Percentiles rank a stretch among this genome's conserved stretches.
Conservation (phyloP, 1,139 yeast genomes). For the Lodderomyces elongisporus region DNA sequence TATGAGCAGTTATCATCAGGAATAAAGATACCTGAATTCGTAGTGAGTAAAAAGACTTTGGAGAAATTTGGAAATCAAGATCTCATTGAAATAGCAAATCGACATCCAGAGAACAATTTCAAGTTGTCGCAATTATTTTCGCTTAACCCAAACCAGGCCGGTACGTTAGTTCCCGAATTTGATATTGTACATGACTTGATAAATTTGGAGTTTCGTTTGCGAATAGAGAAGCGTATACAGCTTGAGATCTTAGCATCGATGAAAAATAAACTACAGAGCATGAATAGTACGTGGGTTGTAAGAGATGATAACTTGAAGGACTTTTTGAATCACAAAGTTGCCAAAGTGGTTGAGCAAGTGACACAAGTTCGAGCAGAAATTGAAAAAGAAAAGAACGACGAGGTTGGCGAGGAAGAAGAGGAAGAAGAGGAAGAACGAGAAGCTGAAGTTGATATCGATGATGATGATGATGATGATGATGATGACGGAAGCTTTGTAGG, state of each 20-base stretch:
- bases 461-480: constrained; percentile 10
- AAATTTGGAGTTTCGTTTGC: constrained; percentile 30
- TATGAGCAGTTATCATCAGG: constrained; percentile 22
- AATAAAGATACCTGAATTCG: constrained; percentile 27
- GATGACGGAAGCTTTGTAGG: constrained; percentile 2
- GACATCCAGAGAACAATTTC: constrained; percentile 12
- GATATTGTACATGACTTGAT: constrained; percentile 27
- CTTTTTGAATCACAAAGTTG: constrained; percentile 31
- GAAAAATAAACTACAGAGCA: constrained; percentile 26
- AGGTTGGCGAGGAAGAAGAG: constrained; percentile 11
- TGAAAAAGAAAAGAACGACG: constrained; percentile 12
- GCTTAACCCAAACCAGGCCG: constrained; percentile 19
- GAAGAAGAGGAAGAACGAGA: constrained; percentile 7
- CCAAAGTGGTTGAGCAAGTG: constrained; percentile 26
- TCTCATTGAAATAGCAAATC: constrained; percentile 15
- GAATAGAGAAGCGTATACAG: constrained; percentile 30
- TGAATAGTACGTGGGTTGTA: constrained; percentile 37
- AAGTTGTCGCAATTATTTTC: constrained; percentile 24
- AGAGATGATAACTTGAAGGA: constrained; percentile 35
- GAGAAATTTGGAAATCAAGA: constrained; percentile 20
- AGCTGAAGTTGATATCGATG: constrained; percentile 13
- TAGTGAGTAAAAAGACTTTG: constrained; percentile 28
- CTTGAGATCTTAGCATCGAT: constrained; percentile 32
- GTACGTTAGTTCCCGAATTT: constrained; percentile 27
- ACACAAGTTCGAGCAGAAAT: constrained; percentile 20